These are phyloP conservation scores for Parachaetomium inaequale DNA, from an alignment of 495 filamentous ascomycete species.

Conservation along the genomic window DNA sequence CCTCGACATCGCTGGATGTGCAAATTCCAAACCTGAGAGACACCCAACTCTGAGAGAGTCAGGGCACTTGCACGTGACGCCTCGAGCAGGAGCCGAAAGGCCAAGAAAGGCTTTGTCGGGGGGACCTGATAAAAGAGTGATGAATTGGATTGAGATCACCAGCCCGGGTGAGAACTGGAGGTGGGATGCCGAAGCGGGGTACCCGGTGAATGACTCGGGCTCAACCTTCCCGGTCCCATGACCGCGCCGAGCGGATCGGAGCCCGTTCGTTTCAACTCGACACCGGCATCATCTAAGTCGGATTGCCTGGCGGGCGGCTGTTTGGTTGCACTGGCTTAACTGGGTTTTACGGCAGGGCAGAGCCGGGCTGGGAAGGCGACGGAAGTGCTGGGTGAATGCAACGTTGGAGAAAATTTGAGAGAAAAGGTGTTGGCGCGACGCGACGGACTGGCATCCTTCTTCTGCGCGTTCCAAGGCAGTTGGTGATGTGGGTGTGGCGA, in stretches of 20 bases:
- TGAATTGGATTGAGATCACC: neutral
- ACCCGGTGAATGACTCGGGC: neutral
- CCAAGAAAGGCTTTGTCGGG: neutral
- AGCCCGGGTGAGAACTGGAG: neutral
- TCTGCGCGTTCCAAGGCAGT: constrained; percentile 2
- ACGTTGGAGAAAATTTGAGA: neutral
- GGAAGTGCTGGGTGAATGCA: neutral
- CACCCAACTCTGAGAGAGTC: neutral
- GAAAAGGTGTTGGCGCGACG: neutral
- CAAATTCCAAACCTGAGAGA: neutral
- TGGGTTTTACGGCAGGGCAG: no score
- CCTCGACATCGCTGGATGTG: neutral
- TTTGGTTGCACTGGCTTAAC: neutral
- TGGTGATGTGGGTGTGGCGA: constrained; percentile 3
- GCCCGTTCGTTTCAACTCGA: neutral
- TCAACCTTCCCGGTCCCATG: neutral
- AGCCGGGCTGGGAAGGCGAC: no score
- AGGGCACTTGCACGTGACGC: neutral
- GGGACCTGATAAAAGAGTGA: neutral
- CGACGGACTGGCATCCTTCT: neutral
- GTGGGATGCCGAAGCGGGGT: neutral
- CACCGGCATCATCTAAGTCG: neutral
- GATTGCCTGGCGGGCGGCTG: neutral
- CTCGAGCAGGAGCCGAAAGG: neutral
- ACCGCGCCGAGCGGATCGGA: neutral